Evolutionary conservation across 495 filamentous ascomycete genomes (phyloP), one percentile per base, ranked within the genome.

Genomic region (Annulohypoxylon maeteangense): DNA sequence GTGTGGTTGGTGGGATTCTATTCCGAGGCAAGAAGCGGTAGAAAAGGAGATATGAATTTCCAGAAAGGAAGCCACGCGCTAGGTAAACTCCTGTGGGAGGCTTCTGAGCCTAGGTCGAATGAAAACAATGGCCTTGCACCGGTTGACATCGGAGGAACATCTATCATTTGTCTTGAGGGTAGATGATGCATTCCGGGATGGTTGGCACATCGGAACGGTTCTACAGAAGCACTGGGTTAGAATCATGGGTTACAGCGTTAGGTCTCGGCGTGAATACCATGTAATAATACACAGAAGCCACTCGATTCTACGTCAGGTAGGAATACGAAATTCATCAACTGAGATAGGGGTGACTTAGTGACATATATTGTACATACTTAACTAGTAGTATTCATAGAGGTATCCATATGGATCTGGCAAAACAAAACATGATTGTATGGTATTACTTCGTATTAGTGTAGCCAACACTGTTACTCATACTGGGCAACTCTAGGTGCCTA

Each of bases 1-100:
- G 94, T n/a, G 89, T 97, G 25, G 90, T 98, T 29, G 95, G 95
- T 25, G 93, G 92, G 34, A 85, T 97, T 72, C 76, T 99, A 44
- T 85, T 97, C 75, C 70, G 75, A 18, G 74, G 75, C 42, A 74
- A 70, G 60, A 74, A 62, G 45, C 73, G 75, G 54, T 78, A 68
- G 64, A 59, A 56, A n/a, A 4, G 12, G 5, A 31, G 40, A 4
- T 25, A n/a, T 0, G 42, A 36, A n/a, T n/a, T 20, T 50, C 14
- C 16, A 23, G 18, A 55, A 36, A 58, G 57, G 50, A 48, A 45
- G 8, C 29, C 58, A 10, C 6, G 27, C 36, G 34, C 12, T 34
- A 6, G 34, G 42, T n/a, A 23, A 34, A 36, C 14, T 20, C 18
- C 22, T 8, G 44, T 20, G 20, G 62, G 48, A 48, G 22, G 48